These are phyloP conservation scores for Mycena galopus DNA, from an alignment of 768 basidiomycete species.

Conservation along the genomic window DNA sequence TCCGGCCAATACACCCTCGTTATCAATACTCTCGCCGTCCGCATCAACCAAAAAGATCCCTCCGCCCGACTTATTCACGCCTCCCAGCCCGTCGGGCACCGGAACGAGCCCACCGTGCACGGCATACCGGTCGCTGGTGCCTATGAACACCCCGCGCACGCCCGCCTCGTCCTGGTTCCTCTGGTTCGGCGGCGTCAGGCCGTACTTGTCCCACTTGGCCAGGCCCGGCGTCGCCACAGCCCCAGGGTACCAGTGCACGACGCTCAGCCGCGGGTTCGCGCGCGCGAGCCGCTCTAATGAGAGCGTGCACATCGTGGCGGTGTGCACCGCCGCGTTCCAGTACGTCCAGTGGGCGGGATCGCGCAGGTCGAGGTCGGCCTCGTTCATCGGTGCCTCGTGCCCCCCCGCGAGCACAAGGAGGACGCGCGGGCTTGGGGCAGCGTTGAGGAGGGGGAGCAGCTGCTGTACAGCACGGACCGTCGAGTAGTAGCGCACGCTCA, in stretches of 20 bases:
- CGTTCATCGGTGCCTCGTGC: not conserved
- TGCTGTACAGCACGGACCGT: not conserved
- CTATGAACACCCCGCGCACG: not conserved
- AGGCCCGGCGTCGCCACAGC: not conserved
- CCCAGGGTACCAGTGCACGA: not conserved
- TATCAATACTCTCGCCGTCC: not conserved
- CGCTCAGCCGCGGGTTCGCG: not conserved
- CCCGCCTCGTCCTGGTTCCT: not conserved
- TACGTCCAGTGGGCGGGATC: not conserved
- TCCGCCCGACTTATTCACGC: not conserved
- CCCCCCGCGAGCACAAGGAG: not conserved
- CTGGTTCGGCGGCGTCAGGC: not conserved
- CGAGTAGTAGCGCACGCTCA: not conserved
- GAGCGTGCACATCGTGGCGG: not conserved
- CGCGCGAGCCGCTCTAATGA: not conserved
- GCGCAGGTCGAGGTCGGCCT: not conserved
- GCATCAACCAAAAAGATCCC: not conserved
- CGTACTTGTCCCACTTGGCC: not conserved
- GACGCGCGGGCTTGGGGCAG: not conserved
- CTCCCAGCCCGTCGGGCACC: not conserved
- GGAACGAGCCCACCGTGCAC: not conserved
- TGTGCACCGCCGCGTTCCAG: not conserved
- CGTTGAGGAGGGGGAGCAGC: not conserved
- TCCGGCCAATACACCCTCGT: not conserved
- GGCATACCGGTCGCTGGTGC: not conserved